These are phyloP conservation scores for Neltuma alba DNA, from an alignment of 306 rosid species.

Conservation along the genomic window DNA sequence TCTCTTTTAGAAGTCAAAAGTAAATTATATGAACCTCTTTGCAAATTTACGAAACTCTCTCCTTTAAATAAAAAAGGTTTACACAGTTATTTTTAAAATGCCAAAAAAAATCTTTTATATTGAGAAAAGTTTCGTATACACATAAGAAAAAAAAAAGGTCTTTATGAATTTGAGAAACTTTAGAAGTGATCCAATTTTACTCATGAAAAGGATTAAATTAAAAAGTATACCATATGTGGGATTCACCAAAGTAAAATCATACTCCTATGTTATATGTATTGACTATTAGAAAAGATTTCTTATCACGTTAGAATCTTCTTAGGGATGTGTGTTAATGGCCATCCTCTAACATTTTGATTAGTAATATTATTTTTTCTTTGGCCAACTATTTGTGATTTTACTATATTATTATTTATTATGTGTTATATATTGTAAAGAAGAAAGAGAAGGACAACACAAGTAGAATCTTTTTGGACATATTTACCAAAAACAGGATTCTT, in stretches of 20 bases:
- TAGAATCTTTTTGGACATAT: slow-evolving; percentile 3
- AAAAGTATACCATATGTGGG: not conserved
- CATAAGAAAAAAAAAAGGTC: not conserved
- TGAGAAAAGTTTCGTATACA: not conserved
- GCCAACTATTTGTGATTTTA: not conserved
- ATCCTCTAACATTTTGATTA: not conserved
- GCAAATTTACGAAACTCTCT: not conserved
- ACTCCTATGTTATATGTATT: not conserved
- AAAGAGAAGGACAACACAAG: not conserved
- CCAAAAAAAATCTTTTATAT: not conserved
- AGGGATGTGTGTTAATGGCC: not conserved
- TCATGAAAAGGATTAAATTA: not conserved
- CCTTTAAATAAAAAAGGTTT: not conserved
- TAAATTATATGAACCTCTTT: not conserved
- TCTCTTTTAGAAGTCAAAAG: not conserved
- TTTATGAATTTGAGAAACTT: not conserved
- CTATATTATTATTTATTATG: not conserved
- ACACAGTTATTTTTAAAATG: not conserved
- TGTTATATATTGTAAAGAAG: not conserved
- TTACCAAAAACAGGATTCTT: slow-evolving; percentile 24
- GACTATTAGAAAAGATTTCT: not conserved
- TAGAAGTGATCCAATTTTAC: not conserved
- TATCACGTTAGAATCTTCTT: not conserved
- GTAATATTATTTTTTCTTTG: not conserved
- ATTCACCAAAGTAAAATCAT: not conserved